phyloP scores from a whole-genome alignment of 2,329 filamentous ascomycete genomes.

The Berkeleyomyces rouxiae region DNA sequence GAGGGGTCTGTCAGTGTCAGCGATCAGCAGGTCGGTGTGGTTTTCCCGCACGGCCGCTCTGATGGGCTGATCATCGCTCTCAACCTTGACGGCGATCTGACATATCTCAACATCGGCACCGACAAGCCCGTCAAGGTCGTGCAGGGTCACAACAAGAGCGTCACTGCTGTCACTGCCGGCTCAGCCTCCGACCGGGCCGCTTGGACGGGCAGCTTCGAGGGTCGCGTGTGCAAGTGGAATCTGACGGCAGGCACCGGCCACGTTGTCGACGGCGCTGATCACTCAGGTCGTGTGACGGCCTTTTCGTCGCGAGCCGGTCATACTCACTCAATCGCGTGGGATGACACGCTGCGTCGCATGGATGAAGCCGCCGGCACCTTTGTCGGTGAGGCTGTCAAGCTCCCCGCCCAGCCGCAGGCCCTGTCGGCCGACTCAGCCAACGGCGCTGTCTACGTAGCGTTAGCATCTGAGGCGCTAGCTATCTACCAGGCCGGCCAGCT shows the following conservation, averaged over 20 bases:
- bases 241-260: constrained; percentile 49
- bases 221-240: constrained; percentile 75
- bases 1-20: constrained; percentile 54
- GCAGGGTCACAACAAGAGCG: constrained; percentile 78
- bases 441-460: constrained; percentile 43
- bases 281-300: constrained; percentile 72
- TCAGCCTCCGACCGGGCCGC: constrained; percentile 29
- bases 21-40: constrained; percentile 87
- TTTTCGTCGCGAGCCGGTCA: constrained; percentile 46
- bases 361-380: constrained; percentile 63
- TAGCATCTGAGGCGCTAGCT: constrained; percentile 29
- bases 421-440: constrained; percentile 34
- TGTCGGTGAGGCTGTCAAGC: constrained; percentile 47
- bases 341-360: constrained; percentile 70
- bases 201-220: constrained; percentile 86
- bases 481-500: constrained; percentile 45
- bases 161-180: constrained; percentile 49
- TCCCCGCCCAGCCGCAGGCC: constrained; percentile 68
- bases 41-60: constrained; percentile 65
- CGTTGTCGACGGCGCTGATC: constrained; percentile 60
- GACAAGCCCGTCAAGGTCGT: constrained; percentile 53
- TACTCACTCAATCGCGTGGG: constrained; percentile 84
- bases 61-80: constrained; percentile 84
- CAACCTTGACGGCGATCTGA: constrained; percentile 75
- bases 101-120: constrained; percentile 64